A percentile compares a stretch with the other conserved stretches of the same genome.
phyloP scores from a whole-genome alignment of 108 stramenopile genomes.

The Fistulifera pelliculosa region DNA sequence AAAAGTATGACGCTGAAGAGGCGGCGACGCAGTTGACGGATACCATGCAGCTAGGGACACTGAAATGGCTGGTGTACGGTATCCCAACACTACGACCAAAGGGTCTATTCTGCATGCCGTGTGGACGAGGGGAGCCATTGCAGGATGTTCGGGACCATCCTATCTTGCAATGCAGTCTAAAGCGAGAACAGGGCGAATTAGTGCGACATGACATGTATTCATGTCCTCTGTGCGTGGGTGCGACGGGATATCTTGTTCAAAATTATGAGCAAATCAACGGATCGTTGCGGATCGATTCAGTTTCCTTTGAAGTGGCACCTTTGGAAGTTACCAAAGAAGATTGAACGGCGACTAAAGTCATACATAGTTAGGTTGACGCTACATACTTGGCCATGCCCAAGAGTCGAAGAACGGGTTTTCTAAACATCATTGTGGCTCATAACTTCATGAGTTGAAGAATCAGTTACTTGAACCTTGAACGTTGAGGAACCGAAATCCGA shows the following conservation, averaged over 20 bases:
- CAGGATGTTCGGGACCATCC: slow-evolving; percentile 25
- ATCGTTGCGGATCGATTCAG: too few relatives aligned
- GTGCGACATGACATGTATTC: slow-evolving; percentile 58
- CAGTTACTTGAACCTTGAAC: too few relatives aligned
- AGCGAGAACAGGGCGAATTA: slow-evolving; percentile 50
- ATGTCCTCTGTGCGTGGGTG: slow-evolving; percentile 50
- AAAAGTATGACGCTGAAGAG: slow-evolving; percentile 18
- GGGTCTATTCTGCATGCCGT: slow-evolving; percentile 64
- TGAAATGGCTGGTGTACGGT: slow-evolving; percentile 71
- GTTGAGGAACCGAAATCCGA: too few relatives aligned
- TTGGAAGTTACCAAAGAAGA: too few relatives aligned
- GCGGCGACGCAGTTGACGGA: slow-evolving; percentile 34
- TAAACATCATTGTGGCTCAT: too few relatives aligned
- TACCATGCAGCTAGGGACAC: slow-evolving; percentile 55
- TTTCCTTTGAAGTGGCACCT: too few relatives aligned
- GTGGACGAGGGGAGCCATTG: slow-evolving; percentile 12
- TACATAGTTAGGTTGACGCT: too few relatives aligned
- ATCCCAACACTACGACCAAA: slow-evolving; percentile 53
- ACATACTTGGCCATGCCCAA: too few relatives aligned
- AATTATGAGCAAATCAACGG: not conserved
- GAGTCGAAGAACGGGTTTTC: too few relatives aligned
- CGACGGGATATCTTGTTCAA: slow-evolving; percentile 21
- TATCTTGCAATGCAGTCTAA: slow-evolving; percentile 27
- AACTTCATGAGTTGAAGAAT: too few relatives aligned
- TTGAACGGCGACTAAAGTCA: too few relatives aligned